Conservation (phyloP, 2,329 filamentous ascomycete species). For the Colletotrichum orchidophilum region DNA sequence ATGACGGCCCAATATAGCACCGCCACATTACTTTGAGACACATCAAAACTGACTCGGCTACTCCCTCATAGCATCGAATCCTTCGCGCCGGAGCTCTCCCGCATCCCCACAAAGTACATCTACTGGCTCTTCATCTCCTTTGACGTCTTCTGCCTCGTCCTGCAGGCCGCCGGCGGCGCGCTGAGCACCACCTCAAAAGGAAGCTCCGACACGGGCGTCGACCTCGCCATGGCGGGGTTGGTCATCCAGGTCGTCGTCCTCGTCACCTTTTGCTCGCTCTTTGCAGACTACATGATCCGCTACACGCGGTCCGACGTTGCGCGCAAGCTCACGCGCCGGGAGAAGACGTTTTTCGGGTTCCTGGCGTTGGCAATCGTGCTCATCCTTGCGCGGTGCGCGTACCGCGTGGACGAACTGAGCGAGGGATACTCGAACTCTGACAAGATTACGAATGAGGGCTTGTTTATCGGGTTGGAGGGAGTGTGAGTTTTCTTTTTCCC, state of each 20-base stretch:
- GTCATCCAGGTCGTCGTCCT: constrained; percentile 67
- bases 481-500: constrained; percentile 45
- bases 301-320: constrained; percentile 39
- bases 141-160: constrained; percentile 62
- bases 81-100: constrained; percentile 49
- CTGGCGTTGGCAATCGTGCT: constrained; percentile 63
- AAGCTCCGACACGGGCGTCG: constrained; percentile 51
- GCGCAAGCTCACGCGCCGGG: constrained; percentile 37
- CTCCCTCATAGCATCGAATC: constrained; percentile 46
- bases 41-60: neutral
- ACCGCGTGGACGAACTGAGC: constrained; percentile 71
- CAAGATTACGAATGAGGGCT: constrained; percentile 59
- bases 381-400: constrained; percentile 70
- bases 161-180: constrained; percentile 66
- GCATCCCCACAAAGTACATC: constrained; percentile 50
- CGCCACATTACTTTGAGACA: neutral
- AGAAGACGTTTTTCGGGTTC: constrained; percentile 59
- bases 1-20: neutral
- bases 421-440: constrained; percentile 65
- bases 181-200: constrained; percentile 56
- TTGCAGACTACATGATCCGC: constrained; percentile 58
- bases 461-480: constrained; percentile 66
- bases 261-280: constrained; percentile 58
- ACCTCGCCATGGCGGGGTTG: constrained; percentile 59
- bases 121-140: constrained; percentile 61